Base-by-base conservation (phyloP, 305 asterid species). In the Fraxinus sp. region DNA sequence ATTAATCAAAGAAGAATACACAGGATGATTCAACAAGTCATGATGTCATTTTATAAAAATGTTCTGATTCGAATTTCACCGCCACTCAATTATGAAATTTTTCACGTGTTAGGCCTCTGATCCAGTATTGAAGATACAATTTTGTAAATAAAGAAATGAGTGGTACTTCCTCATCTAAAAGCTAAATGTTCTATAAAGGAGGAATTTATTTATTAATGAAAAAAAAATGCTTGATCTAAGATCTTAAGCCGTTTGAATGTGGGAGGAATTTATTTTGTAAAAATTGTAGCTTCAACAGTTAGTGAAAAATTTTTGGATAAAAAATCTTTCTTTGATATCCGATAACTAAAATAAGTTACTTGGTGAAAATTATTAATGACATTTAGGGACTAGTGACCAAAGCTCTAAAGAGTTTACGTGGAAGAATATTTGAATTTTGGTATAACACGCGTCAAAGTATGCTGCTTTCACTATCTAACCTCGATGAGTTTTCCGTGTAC, bases 401-500 rank as follows among this genome's bases (percentile, higher is more conserved):
- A 52, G 62, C 7, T 52, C 22, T 52, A 16, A 52, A 52, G 62
- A 52, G 8, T 16, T 16, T 52, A 52, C 62, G 7, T 52, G 22
- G 22, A 52, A 16, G 8, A 52, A 16, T 52, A 52, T 16, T 7
- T 18, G 22, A 52, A 16, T 46, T 46, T 46, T 46, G n/a, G 57
- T 46, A 3, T 46, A 46, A 46, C 57, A 4, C 14, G 57, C 57
- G 2, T 46, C 26, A 24, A 64, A 24, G 33, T 76, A 43, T 75
- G 59, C 75, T 73, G 76, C 73, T 68, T 78, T 81, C 75, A 76
- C 62, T 77, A 70, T 80, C 86, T 87, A 52, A 86, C 84, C 76
- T 85, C 36, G 77, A 83, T 80, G 49, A 82, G 59, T 85, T 88
- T 86, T 85, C 80, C 73, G 35, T 87, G 80, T 74, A 64, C 81